A percentile compares a stretch with the other conserved stretches of the same genome.
Conservation (phyloP, 345 rosid genomes). For the Sisymbrium irio region DNA sequence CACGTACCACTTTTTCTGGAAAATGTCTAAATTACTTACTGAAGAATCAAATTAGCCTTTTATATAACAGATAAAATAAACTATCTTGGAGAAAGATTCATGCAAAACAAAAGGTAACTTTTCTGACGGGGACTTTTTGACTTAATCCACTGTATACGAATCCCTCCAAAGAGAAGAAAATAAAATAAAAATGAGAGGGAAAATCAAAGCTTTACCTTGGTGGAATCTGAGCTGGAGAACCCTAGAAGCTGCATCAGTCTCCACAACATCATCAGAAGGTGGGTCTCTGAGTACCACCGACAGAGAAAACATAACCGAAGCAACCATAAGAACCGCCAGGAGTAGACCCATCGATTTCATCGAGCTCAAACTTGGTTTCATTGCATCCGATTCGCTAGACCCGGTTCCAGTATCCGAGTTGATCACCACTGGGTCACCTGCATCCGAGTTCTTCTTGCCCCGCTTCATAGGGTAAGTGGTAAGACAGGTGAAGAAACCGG, state of each 20-base stretch:
- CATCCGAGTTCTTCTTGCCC: conserved; percentile 28
- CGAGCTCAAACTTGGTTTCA: conserved; percentile 28
- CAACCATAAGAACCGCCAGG: conserved; percentile 32
- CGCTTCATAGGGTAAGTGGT: conserved; percentile 36
- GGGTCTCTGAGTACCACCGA: conserved; percentile 48
- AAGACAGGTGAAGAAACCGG: background rate
- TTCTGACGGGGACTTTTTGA: background rate
- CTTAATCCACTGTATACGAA: background rate
- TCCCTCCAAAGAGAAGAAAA: too few relatives aligned
- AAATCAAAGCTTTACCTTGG: conserved; percentile 27
- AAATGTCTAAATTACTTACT: background rate
- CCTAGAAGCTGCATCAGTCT: conserved; percentile 15
- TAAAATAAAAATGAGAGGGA: background rate
- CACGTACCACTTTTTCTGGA: background rate
- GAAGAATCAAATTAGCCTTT: background rate
- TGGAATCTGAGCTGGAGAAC: conserved; percentile 14
- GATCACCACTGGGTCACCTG: conserved; percentile 11
- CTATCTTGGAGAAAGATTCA: background rate
- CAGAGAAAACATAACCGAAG: conserved; percentile 44
- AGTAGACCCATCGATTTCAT: conserved; percentile 41
- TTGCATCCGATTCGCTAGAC: conserved; percentile 19
- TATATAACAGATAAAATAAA: background rate
- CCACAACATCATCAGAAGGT: conserved; percentile 39
- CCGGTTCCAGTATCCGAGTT: conserved; percentile 15
- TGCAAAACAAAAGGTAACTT: background rate